phyloP scores from a whole-genome alignment of 2,329 filamentous ascomycete genomes.

The Fonsecaea monophora region DNA sequence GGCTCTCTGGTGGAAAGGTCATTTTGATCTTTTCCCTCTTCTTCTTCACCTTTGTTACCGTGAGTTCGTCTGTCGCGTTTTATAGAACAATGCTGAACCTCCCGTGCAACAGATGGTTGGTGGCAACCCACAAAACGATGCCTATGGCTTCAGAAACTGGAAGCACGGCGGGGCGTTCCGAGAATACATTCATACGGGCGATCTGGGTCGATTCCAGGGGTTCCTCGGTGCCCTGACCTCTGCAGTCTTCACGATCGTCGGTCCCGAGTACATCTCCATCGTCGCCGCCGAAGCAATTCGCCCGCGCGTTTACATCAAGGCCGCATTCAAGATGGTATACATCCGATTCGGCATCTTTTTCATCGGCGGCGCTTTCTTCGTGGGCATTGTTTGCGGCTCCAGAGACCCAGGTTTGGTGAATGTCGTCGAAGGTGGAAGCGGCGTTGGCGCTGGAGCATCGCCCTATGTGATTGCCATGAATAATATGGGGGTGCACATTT shows the following conservation, averaged over 20 bases:
- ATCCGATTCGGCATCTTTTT: slow-evolving; percentile 78
- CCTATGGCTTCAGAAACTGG: slow-evolving; percentile 73
- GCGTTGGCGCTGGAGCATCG: slow-evolving; percentile 58
- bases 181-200: slow-evolving; percentile 68
- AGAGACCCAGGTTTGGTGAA: slow-evolving; percentile 64
- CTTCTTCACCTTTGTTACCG: slow-evolving; percentile 74
- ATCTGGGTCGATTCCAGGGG: slow-evolving; percentile 60
- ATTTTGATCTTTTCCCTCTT: slow-evolving; percentile 72
- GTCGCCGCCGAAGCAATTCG: slow-evolving; percentile 72
- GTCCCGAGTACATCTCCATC: slow-evolving; percentile 68
- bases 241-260: slow-evolving; percentile 68
- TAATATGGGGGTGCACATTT: slow-evolving; percentile 51
- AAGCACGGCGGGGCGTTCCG: slow-evolving; percentile 69
- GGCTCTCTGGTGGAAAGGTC: slow-evolving; percentile 70
- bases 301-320: slow-evolving; percentile 66
- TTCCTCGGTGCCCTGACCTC: slow-evolving; percentile 74
- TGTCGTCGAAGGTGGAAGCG: slow-evolving; percentile 54
- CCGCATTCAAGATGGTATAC: slow-evolving; percentile 71
- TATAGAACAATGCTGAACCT: no score
- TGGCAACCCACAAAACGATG: slow-evolving; percentile 73
- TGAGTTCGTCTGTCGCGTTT: not conserved
- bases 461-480: slow-evolving; percentile 69
- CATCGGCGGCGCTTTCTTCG: slow-evolving; percentile 71
- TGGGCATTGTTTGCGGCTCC: slow-evolving; percentile 73
- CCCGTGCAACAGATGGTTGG: slow-evolving; percentile 65